Evolutionary conservation across 1,139 yeast species (phyloP).

Genomic region (Candida sp.): DNA sequence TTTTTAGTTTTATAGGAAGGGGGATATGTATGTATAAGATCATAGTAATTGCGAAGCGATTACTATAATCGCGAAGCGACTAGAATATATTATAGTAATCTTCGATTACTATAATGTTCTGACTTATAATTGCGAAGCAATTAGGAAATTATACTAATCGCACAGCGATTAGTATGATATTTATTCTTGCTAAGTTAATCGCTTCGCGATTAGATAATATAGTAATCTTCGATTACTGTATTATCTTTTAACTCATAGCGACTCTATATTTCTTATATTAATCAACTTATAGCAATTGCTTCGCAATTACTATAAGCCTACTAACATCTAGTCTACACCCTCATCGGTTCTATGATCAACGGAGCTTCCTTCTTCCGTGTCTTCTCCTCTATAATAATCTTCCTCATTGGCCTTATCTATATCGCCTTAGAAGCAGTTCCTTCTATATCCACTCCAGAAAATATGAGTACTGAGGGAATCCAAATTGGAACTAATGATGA

Average conservation of each 20-base stretch:
- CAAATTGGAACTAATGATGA: constrained; percentile 43
- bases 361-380: constrained; percentile 56
- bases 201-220: too few relatives aligned
- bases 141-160: too few relatives aligned
- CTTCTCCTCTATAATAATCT: constrained; percentile 53
- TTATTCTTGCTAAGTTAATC: too few relatives aligned
- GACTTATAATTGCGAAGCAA: too few relatives aligned
- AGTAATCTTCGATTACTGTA: neutral
- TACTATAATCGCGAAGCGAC: too few relatives aligned
- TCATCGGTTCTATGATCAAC: constrained; percentile 62
- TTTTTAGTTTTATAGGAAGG: constrained; percentile 81
- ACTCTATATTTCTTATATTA: too few relatives aligned
- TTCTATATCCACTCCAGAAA: constrained; percentile 68
- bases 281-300: too few relatives aligned
- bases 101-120: too few relatives aligned
- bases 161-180: too few relatives aligned
- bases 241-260: neutral
- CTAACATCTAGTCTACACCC: constrained; percentile 49
- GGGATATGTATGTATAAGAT: constrained; percentile 54
- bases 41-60: too few relatives aligned
- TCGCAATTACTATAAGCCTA: constrained; percentile 2
- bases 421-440: constrained; percentile 67
- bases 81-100: too few relatives aligned
- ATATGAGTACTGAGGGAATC: constrained; percentile 59
- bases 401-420: constrained; percentile 56